Evolutionary conservation across 177 flowering plant species (phyloP).

Genomic region (Vitis hybrid): DNA sequence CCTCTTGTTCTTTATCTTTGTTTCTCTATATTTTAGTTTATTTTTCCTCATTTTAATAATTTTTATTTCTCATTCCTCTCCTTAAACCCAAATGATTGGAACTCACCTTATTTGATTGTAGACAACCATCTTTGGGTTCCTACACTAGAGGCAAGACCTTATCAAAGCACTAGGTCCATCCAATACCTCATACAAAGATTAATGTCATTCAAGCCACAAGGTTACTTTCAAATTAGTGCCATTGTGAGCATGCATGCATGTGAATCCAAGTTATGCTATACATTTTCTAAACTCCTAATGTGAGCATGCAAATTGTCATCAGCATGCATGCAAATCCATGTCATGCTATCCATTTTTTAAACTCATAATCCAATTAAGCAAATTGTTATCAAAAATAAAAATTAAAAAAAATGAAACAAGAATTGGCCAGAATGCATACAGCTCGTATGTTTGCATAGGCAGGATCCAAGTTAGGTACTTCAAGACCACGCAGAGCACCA

Average conservation of each 20-base stretch:
- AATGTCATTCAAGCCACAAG: neutral
- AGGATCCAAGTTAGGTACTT: conserved; percentile 81
- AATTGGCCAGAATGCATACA: conserved; percentile 42
- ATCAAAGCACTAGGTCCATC: neutral
- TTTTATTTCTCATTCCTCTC: too few species aligned
- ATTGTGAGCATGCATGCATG: neutral
- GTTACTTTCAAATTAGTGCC: neutral
- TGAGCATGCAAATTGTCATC: neutral
- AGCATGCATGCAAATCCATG: neutral
- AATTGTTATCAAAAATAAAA: neutral
- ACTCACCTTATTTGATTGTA: too few species aligned
- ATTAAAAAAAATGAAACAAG: conserved; percentile 6
- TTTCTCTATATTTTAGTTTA: too few species aligned
- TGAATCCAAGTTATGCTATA: neutral
- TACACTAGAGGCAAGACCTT: neutral
- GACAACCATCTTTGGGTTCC: too few species aligned
- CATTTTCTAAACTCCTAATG: neutral
- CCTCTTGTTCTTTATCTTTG: too few species aligned
- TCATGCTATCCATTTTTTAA: neutral
- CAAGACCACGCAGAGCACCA: conserved; percentile 66
- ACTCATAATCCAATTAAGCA: neutral
- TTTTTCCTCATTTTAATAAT: too few species aligned
- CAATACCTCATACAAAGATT: neutral
- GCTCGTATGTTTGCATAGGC: conserved; percentile 79
- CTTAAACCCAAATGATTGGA: too few species aligned